A percentile compares a stretch with the other conserved stretches of the same genome.
Conservation (phyloP, 2,329 filamentous ascomycete species). For the Arthrobotrys conoides region DNA sequence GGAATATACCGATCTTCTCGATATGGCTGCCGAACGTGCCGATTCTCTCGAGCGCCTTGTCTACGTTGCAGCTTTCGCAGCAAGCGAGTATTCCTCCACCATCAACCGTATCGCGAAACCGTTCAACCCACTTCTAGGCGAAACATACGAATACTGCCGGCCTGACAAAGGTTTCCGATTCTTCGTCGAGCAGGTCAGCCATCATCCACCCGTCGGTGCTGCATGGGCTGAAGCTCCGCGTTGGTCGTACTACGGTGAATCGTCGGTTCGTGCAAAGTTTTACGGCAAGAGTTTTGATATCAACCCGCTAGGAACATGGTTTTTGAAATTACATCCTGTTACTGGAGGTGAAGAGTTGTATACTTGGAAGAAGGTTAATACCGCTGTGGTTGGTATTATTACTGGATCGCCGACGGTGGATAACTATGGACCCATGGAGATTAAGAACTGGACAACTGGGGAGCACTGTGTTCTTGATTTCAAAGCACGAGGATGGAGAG, state of each 20-base stretch:
- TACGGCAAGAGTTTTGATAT: constrained; percentile 98
- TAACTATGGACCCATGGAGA: constrained; percentile 96
- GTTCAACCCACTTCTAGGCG: constrained; percentile 95
- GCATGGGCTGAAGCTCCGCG: constrained; percentile 91
- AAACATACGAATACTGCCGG: constrained; percentile 95
- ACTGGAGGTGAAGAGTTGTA: constrained; percentile 86
- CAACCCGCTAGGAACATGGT: constrained; percentile 97
- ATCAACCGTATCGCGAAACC: constrained; percentile 97
- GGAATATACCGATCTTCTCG: constrained; percentile 94
- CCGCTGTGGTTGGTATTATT: constrained; percentile 97
- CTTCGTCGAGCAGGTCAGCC: constrained; percentile 98
- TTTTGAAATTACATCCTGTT: constrained; percentile 83
- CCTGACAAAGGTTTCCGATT: constrained; percentile 98
- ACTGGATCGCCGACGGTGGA: constrained; percentile 97
- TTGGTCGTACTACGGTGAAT: constrained; percentile 98
- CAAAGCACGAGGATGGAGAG: constrained; percentile 96
- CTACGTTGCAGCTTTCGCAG: constrained; percentile 95
- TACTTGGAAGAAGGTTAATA: constrained; percentile 99
- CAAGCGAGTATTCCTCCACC: constrained; percentile 95
- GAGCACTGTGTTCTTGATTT: constrained; percentile 92
- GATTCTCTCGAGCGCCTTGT: constrained; percentile 93
- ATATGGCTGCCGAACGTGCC: constrained; percentile 84
- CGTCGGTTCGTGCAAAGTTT: constrained; percentile 94
- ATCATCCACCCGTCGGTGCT: constrained; percentile 94
- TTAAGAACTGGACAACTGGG: constrained; percentile 97